Base-by-base conservation (phyloP, 2,329 filamentous ascomycete species). In the Fusarium staphyleae region DNA sequence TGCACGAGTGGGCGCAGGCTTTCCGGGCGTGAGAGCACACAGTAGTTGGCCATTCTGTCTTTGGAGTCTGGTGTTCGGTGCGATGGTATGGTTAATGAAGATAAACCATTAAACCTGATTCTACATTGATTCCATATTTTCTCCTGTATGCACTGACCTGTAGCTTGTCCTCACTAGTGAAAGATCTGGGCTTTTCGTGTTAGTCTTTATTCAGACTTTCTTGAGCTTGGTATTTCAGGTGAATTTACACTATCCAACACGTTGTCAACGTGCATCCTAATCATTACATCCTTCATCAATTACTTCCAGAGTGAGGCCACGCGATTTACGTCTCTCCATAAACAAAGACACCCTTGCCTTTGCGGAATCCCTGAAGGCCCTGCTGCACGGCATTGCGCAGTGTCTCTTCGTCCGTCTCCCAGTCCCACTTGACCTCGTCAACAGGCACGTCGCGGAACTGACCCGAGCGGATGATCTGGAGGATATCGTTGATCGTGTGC, bases 1-100 rank as follows among this genome's bases (percentile, higher is more conserved):
- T 98, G 64, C 95, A 99, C 77, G 92, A 93, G 66, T 87, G 96
- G 77, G 90, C 96, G 56, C 95, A 99, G 78, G 89, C 90, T 46
- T 93, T 93, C 78, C 84, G 90, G 72, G 87, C 88, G n/a, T 91
- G n/a, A 77, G 42, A 14, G 28, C 32, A 9, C 11, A 13, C 10
- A 16, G 11, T 46, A 14, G 15, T 26, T 18, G 29, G 28, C n/a
- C 33, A 12, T 18, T 30, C 16, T 34, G 24, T n/a, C 45, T 40
- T 51, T 12, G 42, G 48, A 44, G 55, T 56, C 36, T 29, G 49
- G 41, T 10, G 34, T 48, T 13, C 33, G 33, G 9, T 18, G 36
- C 15, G 16, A 28, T 18, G 13, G 13, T 14, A 33, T 45, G 33
- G 5, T 22, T 35, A 32, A 3, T 41, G 16, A 35, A 15, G 12